Base-by-base conservation (phyloP, 2,329 filamentous ascomycete species). In the Neopestalotiopsis rosae region DNA sequence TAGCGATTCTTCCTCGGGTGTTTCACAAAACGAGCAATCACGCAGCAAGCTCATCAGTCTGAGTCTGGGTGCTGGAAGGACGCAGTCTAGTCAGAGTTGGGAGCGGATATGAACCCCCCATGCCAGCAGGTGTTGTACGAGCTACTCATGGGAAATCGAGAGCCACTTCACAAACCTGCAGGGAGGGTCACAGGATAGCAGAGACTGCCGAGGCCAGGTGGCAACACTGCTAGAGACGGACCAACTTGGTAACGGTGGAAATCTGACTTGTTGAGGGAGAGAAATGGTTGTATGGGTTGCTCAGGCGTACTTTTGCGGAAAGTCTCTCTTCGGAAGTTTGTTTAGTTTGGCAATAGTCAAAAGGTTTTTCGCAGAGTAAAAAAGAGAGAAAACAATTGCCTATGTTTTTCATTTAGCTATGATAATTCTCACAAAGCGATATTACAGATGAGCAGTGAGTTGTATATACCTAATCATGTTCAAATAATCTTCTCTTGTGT, bases 271-370 rank as follows among this genome's bases (percentile, higher is more conserved):
- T 42, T 28, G 24, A 28, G n/a, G 5, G 52, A 40, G 17, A 30
- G 45, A n/a, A 24, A 42, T 30, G 62, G 65, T 45, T 30, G 52
- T 52, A 38, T 49, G 64, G 24, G 24, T 67, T 66, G 64, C 64
- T 67, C 56, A 62, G 66, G 66, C 66, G 66, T 67, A 67, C 42
- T 67, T 24, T 52, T 52, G 45, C 6, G 45, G 45, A 52, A 52
- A 52, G 45, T 52, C 45, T 52, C n/a, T 52, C 45, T 52, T 12
- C 20, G n/a, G 40, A 42, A 63, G 52, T 30, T 63, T 67, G n/a
- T 28, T 52, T 67, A 63, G 66, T 67, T 67, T 67, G 66, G 58
- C 66, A 67, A 67, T 59, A 67, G 34, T 38, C 30, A 52, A 52
- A 52, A 17, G 13, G 24, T 38, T 59, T 49, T 38, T 42, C 45